A percentile compares a stretch with the other conserved stretches of the same genome.
Evolutionary conservation across 2,329 filamentous ascomycete genomes (phyloP).

Genomic region (Microcera coccophila): DNA sequence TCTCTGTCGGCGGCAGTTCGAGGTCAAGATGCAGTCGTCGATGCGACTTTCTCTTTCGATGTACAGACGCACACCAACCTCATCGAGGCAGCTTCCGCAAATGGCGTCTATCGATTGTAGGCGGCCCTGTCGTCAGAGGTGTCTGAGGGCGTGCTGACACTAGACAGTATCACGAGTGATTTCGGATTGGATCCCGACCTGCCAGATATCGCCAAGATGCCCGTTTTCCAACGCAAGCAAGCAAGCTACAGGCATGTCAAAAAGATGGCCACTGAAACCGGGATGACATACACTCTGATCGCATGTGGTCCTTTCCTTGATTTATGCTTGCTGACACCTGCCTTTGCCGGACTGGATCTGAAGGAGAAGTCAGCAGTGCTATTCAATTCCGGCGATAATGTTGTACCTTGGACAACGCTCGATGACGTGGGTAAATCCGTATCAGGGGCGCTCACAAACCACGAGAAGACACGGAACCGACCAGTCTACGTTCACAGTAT

Average conservation of each 20-base stretch:
- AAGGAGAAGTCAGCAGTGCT: background rate
- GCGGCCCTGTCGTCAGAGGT: background rate
- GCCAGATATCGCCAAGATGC: background rate
- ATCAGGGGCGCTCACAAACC: background rate
- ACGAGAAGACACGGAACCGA: background rate
- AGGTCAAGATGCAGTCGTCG: background rate
- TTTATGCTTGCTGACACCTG: background rate
- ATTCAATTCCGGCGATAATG: background rate
- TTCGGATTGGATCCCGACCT: background rate
- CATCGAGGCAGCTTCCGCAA: background rate
- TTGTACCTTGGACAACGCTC: background rate
- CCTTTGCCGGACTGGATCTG: background rate
- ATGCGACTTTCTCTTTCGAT: background rate
- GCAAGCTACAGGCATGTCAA: background rate
- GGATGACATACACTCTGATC: background rate
- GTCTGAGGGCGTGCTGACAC: background rate
- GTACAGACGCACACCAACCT: background rate
- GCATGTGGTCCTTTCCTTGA: slow-evolving; percentile 1
- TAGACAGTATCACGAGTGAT: background rate
- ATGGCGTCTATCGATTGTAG: background rate
- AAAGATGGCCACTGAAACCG: background rate
- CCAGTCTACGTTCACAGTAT: background rate
- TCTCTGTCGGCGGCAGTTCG: background rate
- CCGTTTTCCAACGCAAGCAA: background rate
- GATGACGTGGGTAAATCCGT: background rate